Evolutionary conservation across 768 basidiomycete genomes (phyloP).

Genomic region (Nevesoporus exiguus): DNA sequence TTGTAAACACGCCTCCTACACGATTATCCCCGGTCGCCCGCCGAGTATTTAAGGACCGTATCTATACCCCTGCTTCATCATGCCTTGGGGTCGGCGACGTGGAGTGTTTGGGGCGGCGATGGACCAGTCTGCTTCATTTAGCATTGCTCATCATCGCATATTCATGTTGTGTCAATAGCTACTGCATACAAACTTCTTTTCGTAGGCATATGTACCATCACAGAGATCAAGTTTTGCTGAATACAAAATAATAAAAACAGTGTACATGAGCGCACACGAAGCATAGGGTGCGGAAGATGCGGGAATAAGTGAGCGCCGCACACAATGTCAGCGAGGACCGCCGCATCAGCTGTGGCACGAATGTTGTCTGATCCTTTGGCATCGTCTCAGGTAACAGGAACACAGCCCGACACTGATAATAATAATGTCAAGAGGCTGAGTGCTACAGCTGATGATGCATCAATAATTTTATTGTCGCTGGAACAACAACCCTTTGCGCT

Average conservation of each 20-base stretch:
- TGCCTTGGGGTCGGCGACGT: conserved; percentile 25
- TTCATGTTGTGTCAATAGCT: conserved; percentile 39
- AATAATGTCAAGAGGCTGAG: conserved; percentile 1
- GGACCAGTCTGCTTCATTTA: conserved; percentile 29
- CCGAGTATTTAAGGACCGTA: conserved; percentile 31
- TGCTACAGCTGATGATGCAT: conserved; percentile 5
- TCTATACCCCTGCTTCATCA: conserved; percentile 29
- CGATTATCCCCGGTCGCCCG: conserved; percentile 7
- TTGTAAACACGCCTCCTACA: conserved; percentile 21
- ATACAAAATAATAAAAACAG: conserved; percentile 13
- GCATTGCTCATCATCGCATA: conserved; percentile 29
- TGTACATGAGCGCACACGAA: background rate
- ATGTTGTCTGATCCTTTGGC: conserved; percentile 3
- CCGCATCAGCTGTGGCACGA: background rate
- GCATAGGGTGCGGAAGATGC: background rate
- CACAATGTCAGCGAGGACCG: conserved; percentile 1
- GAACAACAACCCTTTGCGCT: conserved; percentile 1
- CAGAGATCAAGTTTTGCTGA: conserved; percentile 30
- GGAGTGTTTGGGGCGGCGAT: conserved; percentile 19
- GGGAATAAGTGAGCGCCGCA: conserved; percentile 9
- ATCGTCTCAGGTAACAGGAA: conserved; percentile 2
- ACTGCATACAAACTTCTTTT: conserved; percentile 29
- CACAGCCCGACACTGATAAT: conserved; percentile 20
- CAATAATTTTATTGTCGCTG: conserved; percentile 2
- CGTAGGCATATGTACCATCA: conserved; percentile 37